Evolutionary conservation across 139 green algal genomes (phyloP), one percentile per base, ranked within the genome.

Genomic region (Picochlorum sp.): DNA sequence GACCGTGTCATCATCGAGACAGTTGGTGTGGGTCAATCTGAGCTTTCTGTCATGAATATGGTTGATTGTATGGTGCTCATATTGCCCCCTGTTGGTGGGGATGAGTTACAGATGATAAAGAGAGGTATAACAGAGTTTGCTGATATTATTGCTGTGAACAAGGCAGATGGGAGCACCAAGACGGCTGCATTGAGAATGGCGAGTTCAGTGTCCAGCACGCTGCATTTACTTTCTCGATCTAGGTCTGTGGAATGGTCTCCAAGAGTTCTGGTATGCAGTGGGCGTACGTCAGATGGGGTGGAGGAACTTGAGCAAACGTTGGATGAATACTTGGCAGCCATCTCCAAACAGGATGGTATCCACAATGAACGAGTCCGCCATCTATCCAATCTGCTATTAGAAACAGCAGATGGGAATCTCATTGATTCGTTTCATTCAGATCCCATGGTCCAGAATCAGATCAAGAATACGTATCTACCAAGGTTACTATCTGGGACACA

Each of bases 81-180:
- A 54, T 65, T 90, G 60, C 72, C 72, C 14, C 82, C 82, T 3
- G 63, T 70, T 26, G 70, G 66, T 16, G 78, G 78, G 31, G 79
- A 85, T 60, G 78, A 81, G 41, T 57, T 85, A n/a, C 76, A 88
- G 72, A 70, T 76, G 34, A 84, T 88, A 70, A 88, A 88, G 72
- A 70, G 84, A 3, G 82, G 78, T 38, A 77, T 85, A 34, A 81
- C 74, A 20, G 78, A 85, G 57, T 23, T 84, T 16, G 77, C 76
- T 23, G 78, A 85, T 52, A 60, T 81, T 13, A 62, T 85, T 31
- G 57, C 72, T 45, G 71, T 85, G 38, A 84, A 84, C 56, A 83
- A 84, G 58, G 76, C 78, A 23, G 78, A 85, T 59, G 77, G 77
- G 4, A 18, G 45, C 13, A 77, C 60, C 13, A 28, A 61, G 49